Base-by-base conservation (phyloP, 306 rosid genomes). In the Quercus mongolica region DNA sequence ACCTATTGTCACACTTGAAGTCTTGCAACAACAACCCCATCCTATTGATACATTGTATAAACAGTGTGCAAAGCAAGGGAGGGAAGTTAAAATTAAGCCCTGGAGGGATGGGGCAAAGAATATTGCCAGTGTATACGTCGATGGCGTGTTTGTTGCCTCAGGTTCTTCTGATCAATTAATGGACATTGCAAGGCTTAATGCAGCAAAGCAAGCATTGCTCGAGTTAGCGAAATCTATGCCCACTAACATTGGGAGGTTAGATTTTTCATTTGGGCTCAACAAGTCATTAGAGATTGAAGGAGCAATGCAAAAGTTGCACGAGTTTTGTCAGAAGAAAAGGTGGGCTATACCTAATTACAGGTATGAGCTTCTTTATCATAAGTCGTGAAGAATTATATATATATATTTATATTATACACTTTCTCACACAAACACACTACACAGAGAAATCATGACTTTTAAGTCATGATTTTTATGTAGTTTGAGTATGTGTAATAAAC, bases 11-110 rank as follows among this genome's bases (percentile, higher is more conserved):
- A 90, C 97, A 1, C 87, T 77, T 10, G 76, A 80, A 46, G 88
- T 85, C 74, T 74, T 91, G 75, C 76, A 79, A 44, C 77, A 78
- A 49, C 88, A 84, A 52, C 97, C 98, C 0, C 97, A 92, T 55
- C 98, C 97, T 0, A 89, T 91, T 59, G 86, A 92, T 0, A 23
- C 74, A 83, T 79, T 94, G 58, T 89, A 19, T 69, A 86, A 91
- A 84, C 52, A 85, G 38, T 92, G 97, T 69, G 93, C 90, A 33
- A 94, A 87, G 85, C 79, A 86, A 2, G 90, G 97, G 44, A 92
- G 86, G 81, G 71, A 80, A 4, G 81, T 92, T 55, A 84, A 85
- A 35, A 74, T 92, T 18, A 82, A 79, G 57, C 76, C 72, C 18
- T 74, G 82, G 89, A 86, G 79, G 51, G 69, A 78, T 0, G 90